Conservation (phyloP, 2,329 filamentous ascomycete genomes). For the Fusarium solani-melongenae region DNA sequence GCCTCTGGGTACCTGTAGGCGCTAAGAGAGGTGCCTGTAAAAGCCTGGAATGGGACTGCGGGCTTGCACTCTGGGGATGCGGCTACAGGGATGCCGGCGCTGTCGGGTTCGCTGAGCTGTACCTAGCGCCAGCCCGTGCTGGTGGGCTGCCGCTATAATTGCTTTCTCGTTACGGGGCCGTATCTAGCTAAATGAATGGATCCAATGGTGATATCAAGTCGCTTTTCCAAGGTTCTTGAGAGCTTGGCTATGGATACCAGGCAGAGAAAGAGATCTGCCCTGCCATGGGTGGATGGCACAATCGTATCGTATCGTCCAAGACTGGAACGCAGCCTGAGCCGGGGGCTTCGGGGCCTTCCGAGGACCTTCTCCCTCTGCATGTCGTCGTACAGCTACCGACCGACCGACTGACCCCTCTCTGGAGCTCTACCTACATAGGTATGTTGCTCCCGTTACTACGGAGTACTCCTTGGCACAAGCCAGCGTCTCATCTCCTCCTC, state of each 20-base stretch:
- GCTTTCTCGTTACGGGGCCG: background rate
- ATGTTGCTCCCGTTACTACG: conserved; percentile 21
- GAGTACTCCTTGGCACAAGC: conserved; percentile 24
- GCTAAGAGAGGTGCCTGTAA: background rate
- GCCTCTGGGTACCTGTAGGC: conserved; percentile 22
- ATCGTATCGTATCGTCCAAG: background rate
- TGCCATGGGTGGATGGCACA: conserved; percentile 8
- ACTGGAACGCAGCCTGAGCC: conserved; percentile 29
- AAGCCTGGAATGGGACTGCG: conserved; percentile 28
- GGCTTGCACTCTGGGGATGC: conserved; percentile 20
- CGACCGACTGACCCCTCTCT: background rate
- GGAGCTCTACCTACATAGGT: background rate
- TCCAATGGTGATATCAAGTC: background rate
- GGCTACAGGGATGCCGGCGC: conserved; percentile 24
- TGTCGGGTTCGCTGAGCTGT: conserved; percentile 24
- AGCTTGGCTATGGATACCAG: conserved; percentile 19
- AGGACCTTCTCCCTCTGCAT: conserved; percentile 3
- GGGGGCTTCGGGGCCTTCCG: conserved; percentile 21
- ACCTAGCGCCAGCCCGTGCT: conserved; percentile 17
- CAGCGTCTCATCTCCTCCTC: conserved; percentile 33
- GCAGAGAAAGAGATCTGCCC: conserved; percentile 1
- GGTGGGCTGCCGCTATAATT: conserved; percentile 28
- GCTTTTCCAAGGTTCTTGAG: background rate
- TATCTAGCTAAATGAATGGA: background rate
- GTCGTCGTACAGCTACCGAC: background rate